phyloP scores from a whole-genome alignment of 2,329 filamentous ascomycete species.

The Penicillium sp. region DNA sequence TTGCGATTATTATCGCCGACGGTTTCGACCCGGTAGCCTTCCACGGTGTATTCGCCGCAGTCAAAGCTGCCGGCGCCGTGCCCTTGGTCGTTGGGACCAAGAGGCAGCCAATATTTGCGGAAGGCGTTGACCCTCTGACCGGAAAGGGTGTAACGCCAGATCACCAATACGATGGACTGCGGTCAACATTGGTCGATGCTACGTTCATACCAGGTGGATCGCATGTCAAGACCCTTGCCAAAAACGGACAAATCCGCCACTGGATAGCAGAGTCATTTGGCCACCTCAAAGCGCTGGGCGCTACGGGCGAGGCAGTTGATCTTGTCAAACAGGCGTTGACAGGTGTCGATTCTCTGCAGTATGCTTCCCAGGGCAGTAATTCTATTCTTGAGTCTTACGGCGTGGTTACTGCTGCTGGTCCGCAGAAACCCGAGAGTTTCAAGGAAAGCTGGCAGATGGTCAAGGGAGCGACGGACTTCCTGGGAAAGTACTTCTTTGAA shows the following conservation, averaged over 20 bases:
- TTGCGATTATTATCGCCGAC: conserved; percentile 50
- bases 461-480: conserved; percentile 65
- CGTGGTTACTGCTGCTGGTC: conserved; percentile 63
- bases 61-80: conserved; percentile 60
- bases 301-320: conserved; percentile 66
- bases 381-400: conserved; percentile 67
- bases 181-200: conserved; percentile 73
- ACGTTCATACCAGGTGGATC: conserved; percentile 66
- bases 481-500: conserved; percentile 65
- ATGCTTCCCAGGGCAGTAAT: conserved; percentile 40
- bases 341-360: conserved; percentile 45
- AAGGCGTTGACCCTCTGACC: conserved; percentile 44
- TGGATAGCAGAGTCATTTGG: conserved; percentile 79
- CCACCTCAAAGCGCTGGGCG: conserved; percentile 74
- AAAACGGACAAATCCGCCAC: conserved; percentile 69
- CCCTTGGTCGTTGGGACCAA: conserved; percentile 67
- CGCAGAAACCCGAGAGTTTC: conserved; percentile 53
- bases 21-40: conserved; percentile 55
- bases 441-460: conserved; percentile 60
- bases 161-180: conserved; percentile 74
- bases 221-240: conserved; percentile 58
- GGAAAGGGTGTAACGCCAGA: conserved; percentile 54
- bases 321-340: conserved; percentile 52
- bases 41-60: conserved; percentile 59
- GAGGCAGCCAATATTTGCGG: conserved; percentile 62